Evolutionary conservation across 2,329 filamentous ascomycete species (phyloP), one percentile per base, ranked within the genome.

Genomic region (Juglanconis oblonga): DNA sequence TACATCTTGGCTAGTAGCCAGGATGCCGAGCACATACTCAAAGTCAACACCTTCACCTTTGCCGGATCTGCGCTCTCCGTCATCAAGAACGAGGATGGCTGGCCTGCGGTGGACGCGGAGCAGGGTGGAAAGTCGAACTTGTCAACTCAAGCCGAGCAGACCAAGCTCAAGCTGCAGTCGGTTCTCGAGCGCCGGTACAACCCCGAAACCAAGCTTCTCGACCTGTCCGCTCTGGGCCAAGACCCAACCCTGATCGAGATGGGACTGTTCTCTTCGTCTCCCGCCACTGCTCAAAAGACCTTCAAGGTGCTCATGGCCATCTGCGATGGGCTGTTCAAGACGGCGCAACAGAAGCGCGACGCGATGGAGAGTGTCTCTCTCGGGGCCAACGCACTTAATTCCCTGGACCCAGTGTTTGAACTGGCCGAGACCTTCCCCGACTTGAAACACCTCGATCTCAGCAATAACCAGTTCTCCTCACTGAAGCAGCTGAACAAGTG

Each of bases 261-360:
- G 74, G 90, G 90, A 42, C 89, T 94, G 68, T 92, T 96, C 71
- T 83, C 87, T 63, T 83, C 86, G 63, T 85, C 79, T 61, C 84
- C 83, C 61, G 86, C 88, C 3, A 87, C 87, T 1, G 87, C 90
- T 50, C 84, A 89, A 64, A 99, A 97, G 73, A 90, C 97, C 64
- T 97, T 98, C 76, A 91, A 90, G 55, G 94, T 91, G 1, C 81
- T 98, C 63, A 96, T 98, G 90, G 87, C 86, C 61, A 87, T 97
- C 51, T 92, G 91, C 71, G 87, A 96, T 56, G 79, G 85, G 62
- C 83, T 89, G 17, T 96, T 97, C 77, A 87, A 88, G 66, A 87
- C 83, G 2, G 71, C 83, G 11, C 80, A 88, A 62, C 87, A 89
- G 53, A 93, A 93, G 72, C 84, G 87, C 53, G 88, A 92, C 51